Percentiles rank a stretch among this genome's conserved stretches.
Conservation (phyloP, 2,329 filamentous ascomycete genomes). For the Pseudofabraea citricarpa region DNA sequence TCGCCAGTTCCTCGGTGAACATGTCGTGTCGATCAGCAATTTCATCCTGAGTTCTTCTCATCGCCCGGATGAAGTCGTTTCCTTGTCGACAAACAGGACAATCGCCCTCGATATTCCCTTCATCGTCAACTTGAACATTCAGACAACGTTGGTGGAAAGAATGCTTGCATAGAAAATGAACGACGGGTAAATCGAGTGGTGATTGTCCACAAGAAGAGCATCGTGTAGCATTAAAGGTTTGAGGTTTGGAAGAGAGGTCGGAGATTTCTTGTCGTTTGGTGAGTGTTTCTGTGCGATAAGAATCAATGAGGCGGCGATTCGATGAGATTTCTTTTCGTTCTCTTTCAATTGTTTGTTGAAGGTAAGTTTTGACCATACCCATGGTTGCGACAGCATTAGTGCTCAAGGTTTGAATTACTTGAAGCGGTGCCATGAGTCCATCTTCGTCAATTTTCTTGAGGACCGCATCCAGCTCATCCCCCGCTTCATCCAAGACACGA, state of each 20-base stretch:
- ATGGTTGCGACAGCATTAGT: slow-evolving; percentile 84
- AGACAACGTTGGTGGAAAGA: slow-evolving; percentile 92
- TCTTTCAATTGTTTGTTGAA: slow-evolving; percentile 80
- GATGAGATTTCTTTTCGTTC: slow-evolving; percentile 79
- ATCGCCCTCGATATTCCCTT: slow-evolving; percentile 61
- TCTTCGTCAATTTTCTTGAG: slow-evolving; percentile 85
- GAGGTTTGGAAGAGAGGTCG: slow-evolving; percentile 72
- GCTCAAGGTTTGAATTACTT: slow-evolving; percentile 89
- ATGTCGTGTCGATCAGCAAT: slow-evolving; percentile 83
- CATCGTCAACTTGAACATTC: slow-evolving; percentile 42
- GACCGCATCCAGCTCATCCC: slow-evolving; percentile 76
- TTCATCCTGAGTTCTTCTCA: slow-evolving; percentile 81
- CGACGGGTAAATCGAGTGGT: slow-evolving; percentile 77
- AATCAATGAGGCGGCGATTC: slow-evolving; percentile 77
- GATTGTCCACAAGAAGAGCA: slow-evolving; percentile 73
- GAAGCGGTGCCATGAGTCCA: slow-evolving; percentile 88
- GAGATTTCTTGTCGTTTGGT: slow-evolving; percentile 73
- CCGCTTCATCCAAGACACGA: slow-evolving; percentile 77
- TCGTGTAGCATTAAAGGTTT: slow-evolving; percentile 84
- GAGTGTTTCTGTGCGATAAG: slow-evolving; percentile 79
- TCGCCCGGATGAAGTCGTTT: slow-evolving; percentile 84
- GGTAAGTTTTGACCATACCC: slow-evolving; percentile 93
- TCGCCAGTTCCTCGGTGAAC: slow-evolving; percentile 74
- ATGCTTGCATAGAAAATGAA: slow-evolving; percentile 97
- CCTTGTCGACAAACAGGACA: slow-evolving; percentile 81